phyloP scores from a whole-genome alignment of 2,329 filamentous ascomycete species.

The Aureobasidium subglaciale region DNA sequence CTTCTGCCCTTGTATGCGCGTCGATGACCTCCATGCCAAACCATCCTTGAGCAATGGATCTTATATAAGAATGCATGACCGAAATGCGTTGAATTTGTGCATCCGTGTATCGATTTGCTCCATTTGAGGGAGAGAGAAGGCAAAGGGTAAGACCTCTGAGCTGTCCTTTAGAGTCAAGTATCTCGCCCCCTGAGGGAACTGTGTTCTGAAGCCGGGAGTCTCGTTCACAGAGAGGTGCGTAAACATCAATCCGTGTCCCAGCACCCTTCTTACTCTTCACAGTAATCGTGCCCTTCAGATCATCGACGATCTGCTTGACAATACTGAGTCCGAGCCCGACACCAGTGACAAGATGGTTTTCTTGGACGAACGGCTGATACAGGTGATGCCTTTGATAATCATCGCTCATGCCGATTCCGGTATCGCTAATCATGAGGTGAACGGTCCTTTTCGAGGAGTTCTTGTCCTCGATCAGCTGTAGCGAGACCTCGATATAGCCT shows the following conservation, averaged over 20 bases:
- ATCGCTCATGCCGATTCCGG: slow-evolving; percentile 29
- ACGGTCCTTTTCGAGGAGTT: background rate
- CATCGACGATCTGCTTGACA: slow-evolving; percentile 25
- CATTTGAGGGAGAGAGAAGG: background rate
- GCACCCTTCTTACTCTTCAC: background rate
- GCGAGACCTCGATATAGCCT: slow-evolving; percentile 30
- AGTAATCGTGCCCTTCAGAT: slow-evolving; percentile 21
- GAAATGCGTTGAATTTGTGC: background rate
- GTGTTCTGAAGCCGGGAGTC: background rate
- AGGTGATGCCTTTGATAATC: slow-evolving; percentile 24
- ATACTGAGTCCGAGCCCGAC: slow-evolving; percentile 30
- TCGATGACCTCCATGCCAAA: background rate
- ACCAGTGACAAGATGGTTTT: slow-evolving; percentile 26
- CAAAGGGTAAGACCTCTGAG: background rate
- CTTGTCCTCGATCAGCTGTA: background rate
- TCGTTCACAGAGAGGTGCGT: background rate
- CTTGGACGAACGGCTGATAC: slow-evolving; percentile 29
- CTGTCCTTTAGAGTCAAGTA: background rate
- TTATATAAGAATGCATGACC: background rate
- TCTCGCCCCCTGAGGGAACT: background rate
- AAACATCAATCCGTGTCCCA: background rate
- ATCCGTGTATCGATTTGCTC: background rate
- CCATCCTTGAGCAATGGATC: background rate
- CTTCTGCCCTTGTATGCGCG: background rate
- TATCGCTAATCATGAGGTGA: slow-evolving; percentile 22